phyloP scores from a whole-genome alignment of 345 rosid genomes.

The Corchorus capsularis region DNA sequence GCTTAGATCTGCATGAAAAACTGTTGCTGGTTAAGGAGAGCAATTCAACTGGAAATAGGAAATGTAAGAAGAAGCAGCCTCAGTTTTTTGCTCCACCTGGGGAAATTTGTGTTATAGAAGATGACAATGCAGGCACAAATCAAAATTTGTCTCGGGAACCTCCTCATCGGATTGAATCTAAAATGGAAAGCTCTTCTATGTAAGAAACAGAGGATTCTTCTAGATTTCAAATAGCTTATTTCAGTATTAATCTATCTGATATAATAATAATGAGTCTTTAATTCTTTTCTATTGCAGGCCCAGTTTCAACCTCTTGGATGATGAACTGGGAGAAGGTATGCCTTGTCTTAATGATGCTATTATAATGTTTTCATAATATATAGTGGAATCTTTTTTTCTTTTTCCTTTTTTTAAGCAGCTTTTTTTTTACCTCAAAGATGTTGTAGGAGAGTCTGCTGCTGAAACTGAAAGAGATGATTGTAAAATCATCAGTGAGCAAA shows the following conservation, averaged over 20 bases:
- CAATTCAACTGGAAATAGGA: constrained; percentile 28
- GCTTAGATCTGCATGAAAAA: constrained; percentile 74
- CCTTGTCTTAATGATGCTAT: constrained; percentile 1
- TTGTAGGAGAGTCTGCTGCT: constrained; percentile 42
- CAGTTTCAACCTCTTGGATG: constrained; percentile 85
- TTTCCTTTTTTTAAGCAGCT: background rate
- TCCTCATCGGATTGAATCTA: constrained; percentile 28
- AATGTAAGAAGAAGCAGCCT: constrained; percentile 39
- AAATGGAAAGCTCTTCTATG: constrained; percentile 34
- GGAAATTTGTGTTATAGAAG: constrained; percentile 41
- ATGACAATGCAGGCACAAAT: constrained; percentile 37
- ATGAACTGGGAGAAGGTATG: constrained; percentile 74
- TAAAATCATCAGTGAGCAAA: constrained; percentile 51
- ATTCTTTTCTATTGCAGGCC: constrained; percentile 61
- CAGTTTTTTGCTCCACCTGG: constrained; percentile 41
- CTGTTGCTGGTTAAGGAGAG: constrained; percentile 48
- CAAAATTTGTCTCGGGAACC: constrained; percentile 26
- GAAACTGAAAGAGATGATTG: constrained; percentile 48
- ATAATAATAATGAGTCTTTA: background rate
- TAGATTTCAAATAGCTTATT: constrained; percentile 6
- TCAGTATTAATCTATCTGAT: background rate
- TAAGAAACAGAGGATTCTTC: constrained; percentile 33
- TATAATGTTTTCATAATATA: background rate
- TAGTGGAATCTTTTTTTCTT: constrained; percentile 14
- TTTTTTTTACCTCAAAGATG: constrained; percentile 18